These are phyloP conservation scores for Wilhelminamyces savonicus DNA, from an alignment of 805 yeast species.

Conservation along the genomic window DNA sequence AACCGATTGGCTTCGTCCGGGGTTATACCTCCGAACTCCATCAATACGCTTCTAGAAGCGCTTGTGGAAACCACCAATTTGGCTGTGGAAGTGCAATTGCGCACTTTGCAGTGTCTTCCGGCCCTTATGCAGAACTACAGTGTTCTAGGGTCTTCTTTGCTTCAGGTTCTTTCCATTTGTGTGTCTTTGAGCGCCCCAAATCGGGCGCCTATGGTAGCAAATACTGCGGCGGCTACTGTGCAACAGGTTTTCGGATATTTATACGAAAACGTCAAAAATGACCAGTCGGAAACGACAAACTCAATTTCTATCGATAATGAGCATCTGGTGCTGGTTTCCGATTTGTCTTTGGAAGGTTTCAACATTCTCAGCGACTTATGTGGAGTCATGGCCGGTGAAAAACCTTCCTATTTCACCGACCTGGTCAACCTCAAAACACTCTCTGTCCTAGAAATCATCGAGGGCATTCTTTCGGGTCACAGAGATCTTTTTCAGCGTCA, in stretches of 20 bases:
- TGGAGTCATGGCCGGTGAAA: constrained; percentile 51
- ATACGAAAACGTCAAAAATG: constrained; percentile 49
- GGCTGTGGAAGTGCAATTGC: constrained; percentile 78
- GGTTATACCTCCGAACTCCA: constrained; percentile 47
- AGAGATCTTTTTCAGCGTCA: constrained; percentile 48
- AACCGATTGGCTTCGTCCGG: constrained; percentile 51
- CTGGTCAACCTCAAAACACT: constrained; percentile 49
- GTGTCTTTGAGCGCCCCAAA: constrained; percentile 63
- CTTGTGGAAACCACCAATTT: constrained; percentile 68
- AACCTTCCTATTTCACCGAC: constrained; percentile 46
- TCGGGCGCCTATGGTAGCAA: constrained; percentile 70
- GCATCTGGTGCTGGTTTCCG: constrained; percentile 36
- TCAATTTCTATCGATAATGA: constrained; percentile 39
- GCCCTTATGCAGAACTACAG: constrained; percentile 62
- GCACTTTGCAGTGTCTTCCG: constrained; percentile 79
- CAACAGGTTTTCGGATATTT: constrained; percentile 77
- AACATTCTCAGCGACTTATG: constrained; percentile 71
- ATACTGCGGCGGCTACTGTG: constrained; percentile 89
- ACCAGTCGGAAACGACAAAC: constrained; percentile 1
- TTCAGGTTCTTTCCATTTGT: constrained; percentile 61
- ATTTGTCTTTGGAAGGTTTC: constrained; percentile 63
- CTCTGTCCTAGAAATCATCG: constrained; percentile 78
- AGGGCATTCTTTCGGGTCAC: constrained; percentile 68
- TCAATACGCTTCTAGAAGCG: constrained; percentile 57
- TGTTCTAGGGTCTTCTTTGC: constrained; percentile 50